Percentiles rank a stretch among this genome's conserved stretches.
phyloP scores from a whole-genome alignment of 139 green algal species.

The Chlamydomonas sphaeroides region DNA sequence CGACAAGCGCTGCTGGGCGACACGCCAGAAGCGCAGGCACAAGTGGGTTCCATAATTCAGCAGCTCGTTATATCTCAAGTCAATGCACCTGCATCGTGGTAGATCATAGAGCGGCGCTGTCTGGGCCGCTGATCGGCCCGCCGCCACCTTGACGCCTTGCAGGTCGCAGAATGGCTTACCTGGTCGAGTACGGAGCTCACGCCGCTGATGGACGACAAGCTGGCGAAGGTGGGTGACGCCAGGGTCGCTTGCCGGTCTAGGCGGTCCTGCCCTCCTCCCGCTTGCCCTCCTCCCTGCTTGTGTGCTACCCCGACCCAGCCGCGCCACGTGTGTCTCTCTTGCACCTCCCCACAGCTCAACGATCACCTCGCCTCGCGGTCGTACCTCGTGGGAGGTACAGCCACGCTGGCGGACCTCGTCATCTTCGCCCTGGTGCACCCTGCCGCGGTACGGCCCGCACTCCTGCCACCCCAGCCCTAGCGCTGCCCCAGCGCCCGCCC shows the following conservation, averaged over 20 bases:
- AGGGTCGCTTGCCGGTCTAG: too few species aligned
- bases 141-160: too few species aligned
- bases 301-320: too few species aligned
- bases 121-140: too few species aligned
- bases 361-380: slow-evolving; percentile 45
- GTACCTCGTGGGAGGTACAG: slow-evolving; percentile 44
- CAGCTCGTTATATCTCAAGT: too few species aligned
- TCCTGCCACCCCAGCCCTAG: neutral
- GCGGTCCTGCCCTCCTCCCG: too few species aligned
- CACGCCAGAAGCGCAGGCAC: slow-evolving; percentile 13
- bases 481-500: too few species aligned
- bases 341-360: slow-evolving; percentile 43
- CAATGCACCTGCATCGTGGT: too few species aligned
- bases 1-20: neutral
- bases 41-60: too few species aligned
- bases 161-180: slow-evolving; percentile 60
- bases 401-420: slow-evolving; percentile 64
- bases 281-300: too few species aligned
- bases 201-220: slow-evolving; percentile 55
- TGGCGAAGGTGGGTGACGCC: slow-evolving; percentile 50
- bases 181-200: slow-evolving; percentile 49
- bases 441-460: slow-evolving; percentile 48
- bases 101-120: too few species aligned
- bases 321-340: too few species aligned
- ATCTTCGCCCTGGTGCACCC: slow-evolving; percentile 57